These are phyloP conservation scores for Copromyces sp. DNA, from an alignment of 495 filamentous ascomycete genomes.

Conservation along the genomic window DNA sequence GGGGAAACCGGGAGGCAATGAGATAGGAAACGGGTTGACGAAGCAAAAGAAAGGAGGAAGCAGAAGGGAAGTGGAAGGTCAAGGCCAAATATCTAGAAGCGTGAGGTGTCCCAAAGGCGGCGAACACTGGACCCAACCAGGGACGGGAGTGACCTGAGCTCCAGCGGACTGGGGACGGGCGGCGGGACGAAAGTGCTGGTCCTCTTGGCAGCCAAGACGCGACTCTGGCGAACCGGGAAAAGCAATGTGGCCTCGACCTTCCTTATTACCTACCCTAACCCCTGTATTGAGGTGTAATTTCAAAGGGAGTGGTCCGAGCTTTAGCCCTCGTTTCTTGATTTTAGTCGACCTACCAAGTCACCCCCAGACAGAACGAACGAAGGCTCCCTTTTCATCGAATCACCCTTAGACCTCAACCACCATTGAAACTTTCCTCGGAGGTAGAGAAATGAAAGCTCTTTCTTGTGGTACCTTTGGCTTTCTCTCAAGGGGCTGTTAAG, in stretches of 20 bases:
- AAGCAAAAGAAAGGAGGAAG: conserved; percentile 5
- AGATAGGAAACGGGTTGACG: conserved; percentile 4
- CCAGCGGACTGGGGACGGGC: background rate
- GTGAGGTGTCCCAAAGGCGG: background rate
- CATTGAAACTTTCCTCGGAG: too few relatives aligned
- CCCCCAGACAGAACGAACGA: too few relatives aligned
- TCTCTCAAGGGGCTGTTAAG: too few relatives aligned
- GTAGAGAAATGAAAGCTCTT: too few relatives aligned
- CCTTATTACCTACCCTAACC: background rate
- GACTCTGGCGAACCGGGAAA: background rate
- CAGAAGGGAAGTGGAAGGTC: background rate
- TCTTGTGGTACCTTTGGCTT: too few relatives aligned
- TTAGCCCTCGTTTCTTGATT: too few relatives aligned
- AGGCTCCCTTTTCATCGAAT: too few relatives aligned
- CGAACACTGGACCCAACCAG: conserved; percentile 4
- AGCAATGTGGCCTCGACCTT: conserved; percentile 14
- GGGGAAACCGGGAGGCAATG: conserved; percentile 15
- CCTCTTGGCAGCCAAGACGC: background rate
- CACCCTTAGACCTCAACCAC: too few relatives aligned
- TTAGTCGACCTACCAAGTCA: too few relatives aligned
- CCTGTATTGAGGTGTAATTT: too few relatives aligned
- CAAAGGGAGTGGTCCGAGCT: too few relatives aligned
- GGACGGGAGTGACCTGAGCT: conserved; percentile 5
- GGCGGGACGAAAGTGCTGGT: background rate
- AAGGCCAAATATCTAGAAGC: background rate